Percentiles rank a stretch among this genome's conserved stretches.
Evolutionary conservation across 495 filamentous ascomycete species (phyloP).

Genomic region (Hypoxylon crocopeplum): DNA sequence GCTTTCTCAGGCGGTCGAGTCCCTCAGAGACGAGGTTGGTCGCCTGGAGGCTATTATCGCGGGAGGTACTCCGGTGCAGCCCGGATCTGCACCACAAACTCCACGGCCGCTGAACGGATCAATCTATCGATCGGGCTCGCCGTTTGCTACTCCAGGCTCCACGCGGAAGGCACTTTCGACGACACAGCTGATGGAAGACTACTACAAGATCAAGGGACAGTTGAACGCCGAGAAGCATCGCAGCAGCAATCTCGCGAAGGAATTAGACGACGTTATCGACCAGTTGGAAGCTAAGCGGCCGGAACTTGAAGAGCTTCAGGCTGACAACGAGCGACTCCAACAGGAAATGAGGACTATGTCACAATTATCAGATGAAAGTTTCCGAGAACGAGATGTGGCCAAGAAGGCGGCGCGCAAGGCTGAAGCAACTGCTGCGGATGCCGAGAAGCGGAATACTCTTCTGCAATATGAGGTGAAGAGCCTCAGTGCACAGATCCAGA

Average conservation of each 20-base stretch:
- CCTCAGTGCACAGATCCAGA: slow-evolving; percentile 85
- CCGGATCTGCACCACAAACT: slow-evolving; percentile 61
- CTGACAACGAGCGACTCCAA: slow-evolving; percentile 71
- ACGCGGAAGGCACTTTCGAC: slow-evolving; percentile 56
- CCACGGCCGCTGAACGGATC: slow-evolving; percentile 63
- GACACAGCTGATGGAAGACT: slow-evolving; percentile 59
- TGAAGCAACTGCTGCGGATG: slow-evolving; percentile 72
- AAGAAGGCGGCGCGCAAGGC: slow-evolving; percentile 72
- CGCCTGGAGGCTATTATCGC: slow-evolving; percentile 60
- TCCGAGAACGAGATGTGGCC: slow-evolving; percentile 63
- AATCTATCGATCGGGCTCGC: slow-evolving; percentile 52
- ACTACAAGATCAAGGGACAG: slow-evolving; percentile 60
- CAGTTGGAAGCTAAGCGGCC: slow-evolving; percentile 72
- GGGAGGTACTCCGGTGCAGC: slow-evolving; percentile 34
- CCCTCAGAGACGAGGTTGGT: slow-evolving; percentile 74
- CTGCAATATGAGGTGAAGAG: slow-evolving; percentile 89
- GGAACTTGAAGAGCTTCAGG: slow-evolving; percentile 70
- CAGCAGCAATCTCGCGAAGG: slow-evolving; percentile 70
- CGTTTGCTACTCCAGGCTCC: slow-evolving; percentile 61
- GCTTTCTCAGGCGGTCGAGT: slow-evolving; percentile 68
- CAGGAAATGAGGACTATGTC: slow-evolving; percentile 83
- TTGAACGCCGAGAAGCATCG: slow-evolving; percentile 70
- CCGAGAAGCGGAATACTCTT: slow-evolving; percentile 76
- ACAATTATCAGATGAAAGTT: slow-evolving; percentile 64
- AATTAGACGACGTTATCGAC: slow-evolving; percentile 80